Conservation (phyloP, 352 stramenopile species). For the Pythium phragmiticola region DNA sequence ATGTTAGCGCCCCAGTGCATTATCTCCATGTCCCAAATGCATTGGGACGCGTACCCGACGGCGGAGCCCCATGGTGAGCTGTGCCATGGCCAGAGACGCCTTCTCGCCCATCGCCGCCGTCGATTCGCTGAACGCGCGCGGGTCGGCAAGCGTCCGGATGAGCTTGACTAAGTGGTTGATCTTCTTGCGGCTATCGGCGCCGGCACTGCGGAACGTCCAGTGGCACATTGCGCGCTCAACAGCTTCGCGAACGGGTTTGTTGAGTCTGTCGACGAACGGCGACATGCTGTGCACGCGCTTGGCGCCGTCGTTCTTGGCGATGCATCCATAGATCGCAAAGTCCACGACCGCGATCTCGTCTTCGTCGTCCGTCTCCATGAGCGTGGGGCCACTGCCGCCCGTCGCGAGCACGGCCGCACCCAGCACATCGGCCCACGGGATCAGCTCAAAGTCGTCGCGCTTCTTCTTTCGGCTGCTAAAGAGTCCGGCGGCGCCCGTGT, state of each 20-base stretch:
- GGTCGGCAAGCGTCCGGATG: conserved; percentile 48
- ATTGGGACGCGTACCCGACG: conserved; percentile 33
- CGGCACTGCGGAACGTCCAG: conserved; percentile 47
- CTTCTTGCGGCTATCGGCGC: conserved; percentile 29
- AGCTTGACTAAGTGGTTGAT: conserved; percentile 35
- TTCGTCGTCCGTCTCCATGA: not conserved
- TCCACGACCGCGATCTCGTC: conserved; percentile 7
- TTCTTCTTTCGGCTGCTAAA: conserved; percentile 28
- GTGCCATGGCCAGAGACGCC: not conserved
- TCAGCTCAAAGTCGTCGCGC: conserved; percentile 29
- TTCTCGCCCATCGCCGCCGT: not conserved
- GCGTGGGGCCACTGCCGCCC: conserved; percentile 15
- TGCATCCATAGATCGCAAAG: conserved; percentile 27
- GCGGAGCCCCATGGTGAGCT: conserved; percentile 29
- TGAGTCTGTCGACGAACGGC: conserved; percentile 5
- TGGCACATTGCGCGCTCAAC: conserved; percentile 34
- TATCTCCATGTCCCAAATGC: not conserved
- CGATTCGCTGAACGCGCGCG: conserved; percentile 26
- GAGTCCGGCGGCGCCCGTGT: not conserved
- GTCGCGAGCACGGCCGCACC: conserved; percentile 34
- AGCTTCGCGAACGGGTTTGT: conserved; percentile 20
- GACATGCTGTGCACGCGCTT: conserved; percentile 23
- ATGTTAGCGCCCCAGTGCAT: not conserved
- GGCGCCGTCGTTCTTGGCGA: conserved; percentile 19
- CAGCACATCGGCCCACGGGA: conserved; percentile 47